These are phyloP conservation scores for Aspergillus japonicus DNA, from an alignment of 2,329 filamentous ascomycete genomes.

Conservation along the genomic window DNA sequence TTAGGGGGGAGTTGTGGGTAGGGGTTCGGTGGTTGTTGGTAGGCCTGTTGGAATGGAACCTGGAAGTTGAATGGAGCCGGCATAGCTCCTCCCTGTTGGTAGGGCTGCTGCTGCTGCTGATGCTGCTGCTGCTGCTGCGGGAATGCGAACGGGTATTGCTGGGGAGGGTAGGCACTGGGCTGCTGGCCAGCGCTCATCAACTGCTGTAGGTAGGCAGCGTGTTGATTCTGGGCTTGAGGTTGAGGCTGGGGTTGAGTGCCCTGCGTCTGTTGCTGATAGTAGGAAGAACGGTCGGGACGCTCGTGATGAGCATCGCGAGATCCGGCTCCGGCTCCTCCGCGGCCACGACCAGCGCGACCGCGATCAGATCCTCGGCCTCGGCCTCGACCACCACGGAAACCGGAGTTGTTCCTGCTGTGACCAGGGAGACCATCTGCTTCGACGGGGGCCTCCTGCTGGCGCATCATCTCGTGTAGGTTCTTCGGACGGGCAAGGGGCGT, in stretches of 20 bases:
- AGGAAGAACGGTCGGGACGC: slow-evolving; percentile 29
- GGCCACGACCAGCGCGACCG: slow-evolving; percentile 38
- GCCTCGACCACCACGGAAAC: slow-evolving; percentile 49
- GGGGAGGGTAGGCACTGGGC: slow-evolving; percentile 28
- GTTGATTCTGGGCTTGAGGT: slow-evolving; percentile 21
- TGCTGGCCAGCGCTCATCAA: slow-evolving; percentile 9
- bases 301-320: slow-evolving; percentile 32
- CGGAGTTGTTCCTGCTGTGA: slow-evolving; percentile 29
- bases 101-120: slow-evolving; percentile 37
- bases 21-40: slow-evolving; percentile 47
- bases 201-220: slow-evolving; percentile 12
- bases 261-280: slow-evolving; percentile 20
- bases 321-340: slow-evolving; percentile 25
- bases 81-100: slow-evolving; percentile 24
- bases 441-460: slow-evolving; percentile 37
- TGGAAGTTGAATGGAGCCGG: slow-evolving; percentile 39
- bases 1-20: slow-evolving; percentile 41
- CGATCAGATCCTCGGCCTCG: slow-evolving; percentile 44
- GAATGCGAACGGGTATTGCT: slow-evolving; percentile 30
- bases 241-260: slow-evolving; percentile 20
- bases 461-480: slow-evolving; percentile 57
- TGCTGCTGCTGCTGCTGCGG: slow-evolving; percentile 29
- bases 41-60: slow-evolving; percentile 40
- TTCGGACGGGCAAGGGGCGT: slow-evolving; percentile 68
- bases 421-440: slow-evolving; percentile 30